phyloP scores from a whole-genome alignment of 78 protist genomes.

The Dictyostelium capitatum region DNA sequence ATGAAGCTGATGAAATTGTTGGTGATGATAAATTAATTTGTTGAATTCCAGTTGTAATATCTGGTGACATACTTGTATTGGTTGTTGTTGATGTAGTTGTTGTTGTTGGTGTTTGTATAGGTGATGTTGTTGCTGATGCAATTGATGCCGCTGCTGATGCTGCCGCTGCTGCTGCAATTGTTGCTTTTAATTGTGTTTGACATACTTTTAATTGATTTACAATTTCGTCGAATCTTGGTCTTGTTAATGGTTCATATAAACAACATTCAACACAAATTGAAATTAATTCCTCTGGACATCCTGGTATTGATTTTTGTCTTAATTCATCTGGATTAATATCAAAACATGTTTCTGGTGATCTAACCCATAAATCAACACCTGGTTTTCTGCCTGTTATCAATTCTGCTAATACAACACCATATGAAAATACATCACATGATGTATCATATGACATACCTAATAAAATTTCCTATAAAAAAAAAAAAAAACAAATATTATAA shows the following conservation, averaged over 20 bases:
- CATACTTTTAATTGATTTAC: conserved; percentile 12
- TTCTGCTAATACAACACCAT: conserved; percentile 82
- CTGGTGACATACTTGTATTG: neutral
- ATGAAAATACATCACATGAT: conserved; percentile 84
- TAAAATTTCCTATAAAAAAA: conserved; percentile 38
- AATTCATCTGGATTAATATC: conserved; percentile 69
- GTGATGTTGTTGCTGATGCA: neutral
- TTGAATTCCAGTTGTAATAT: conserved; percentile 15
- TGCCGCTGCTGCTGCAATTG: neutral
- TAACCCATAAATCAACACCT: conserved; percentile 82
- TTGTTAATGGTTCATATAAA: conserved; percentile 67
- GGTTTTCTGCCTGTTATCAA: conserved; percentile 81
- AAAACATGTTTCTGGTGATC: conserved; percentile 80
- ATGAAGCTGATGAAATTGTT: neutral
- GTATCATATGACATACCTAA: conserved; percentile 80
- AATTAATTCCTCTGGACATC: conserved; percentile 51
- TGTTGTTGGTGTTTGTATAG: neutral
- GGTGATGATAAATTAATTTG: conserved; percentile 5
- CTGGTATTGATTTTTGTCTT: conserved; percentile 53
- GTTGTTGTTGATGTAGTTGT: neutral
- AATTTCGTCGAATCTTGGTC: conserved; percentile 74
- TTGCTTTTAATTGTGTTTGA: conserved; percentile 1
- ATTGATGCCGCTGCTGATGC: neutral
- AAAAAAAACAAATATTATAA: neutral
- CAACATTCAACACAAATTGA: conserved; percentile 59